Base-by-base conservation (phyloP, 2,329 filamentous ascomycete genomes). In the Sporothrix inflata region DNA sequence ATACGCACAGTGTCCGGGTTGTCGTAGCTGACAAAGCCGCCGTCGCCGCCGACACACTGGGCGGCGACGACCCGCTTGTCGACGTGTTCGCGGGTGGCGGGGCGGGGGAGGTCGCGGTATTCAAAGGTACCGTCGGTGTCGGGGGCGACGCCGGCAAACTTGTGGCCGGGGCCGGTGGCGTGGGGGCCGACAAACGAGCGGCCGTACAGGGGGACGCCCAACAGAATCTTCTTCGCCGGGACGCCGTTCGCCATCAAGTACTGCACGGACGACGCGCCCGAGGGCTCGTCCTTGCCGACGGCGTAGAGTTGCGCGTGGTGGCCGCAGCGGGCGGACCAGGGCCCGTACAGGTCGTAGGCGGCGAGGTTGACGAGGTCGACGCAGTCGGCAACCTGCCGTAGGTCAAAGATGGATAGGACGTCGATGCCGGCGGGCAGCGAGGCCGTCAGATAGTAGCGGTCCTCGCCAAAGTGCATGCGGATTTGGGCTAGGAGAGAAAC, bases 11-110 rank as follows among this genome's bases (percentile, higher is more conserved):
- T 94, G 57, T 90, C 88, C 4, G 91, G 89, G 75, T 91, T 94
- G 80, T 96, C 93, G 79, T 95, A 96, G 1, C 88, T 91, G 55
- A 95, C 88, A 75, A 94, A 94, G 0, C 92, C 92, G 3, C 91
- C 91, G 76, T 94, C 92, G 1, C 87, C 89, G 6, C 92, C 91
- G 1, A 89, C 82, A 76, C 92, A 95, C 76, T 88, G 91, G 6
- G 92, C 92, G 21, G 92, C 91, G 14, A 90, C 89, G 38, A 88
- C 82, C 21, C 88, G 83, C 76, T 87, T 88, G 80, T 96, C 92
- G 21, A 93, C 85, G 60, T 86, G 83, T 79, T 95, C 92, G 76
- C 88, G 86, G 30, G 90, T 85, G 5, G 85, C 85, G 40, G 82
- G 82, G 45, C 86, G 81, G 24, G 93, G 92, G 8, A 96, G 84